A percentile compares a stretch with the other conserved stretches of the same genome.
Conservation (phyloP, 106 monocot genomes). For the Cymbidium sinense region DNA sequence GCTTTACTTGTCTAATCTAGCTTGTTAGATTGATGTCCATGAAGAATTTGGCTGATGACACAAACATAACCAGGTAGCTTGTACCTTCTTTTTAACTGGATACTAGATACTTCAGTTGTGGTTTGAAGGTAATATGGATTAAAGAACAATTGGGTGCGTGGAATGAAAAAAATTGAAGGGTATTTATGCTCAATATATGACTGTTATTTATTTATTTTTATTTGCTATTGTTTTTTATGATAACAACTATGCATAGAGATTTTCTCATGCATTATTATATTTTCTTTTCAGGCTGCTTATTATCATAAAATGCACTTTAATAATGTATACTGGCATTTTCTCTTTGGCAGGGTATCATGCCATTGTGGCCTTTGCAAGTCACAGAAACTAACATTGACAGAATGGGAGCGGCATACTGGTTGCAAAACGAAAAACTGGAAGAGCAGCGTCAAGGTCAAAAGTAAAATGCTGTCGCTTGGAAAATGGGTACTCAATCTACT, state of each 20-base stretch:
- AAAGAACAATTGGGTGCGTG: neutral
- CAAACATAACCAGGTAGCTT: neutral
- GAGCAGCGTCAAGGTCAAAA: slow-evolving; percentile 71
- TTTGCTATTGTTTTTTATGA: neutral
- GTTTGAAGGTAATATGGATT: neutral
- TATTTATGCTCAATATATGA: neutral
- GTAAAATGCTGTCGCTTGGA: slow-evolving; percentile 48
- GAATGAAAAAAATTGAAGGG: neutral
- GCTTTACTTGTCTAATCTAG: neutral
- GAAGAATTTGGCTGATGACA: neutral
- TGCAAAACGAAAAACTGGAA: slow-evolving; percentile 91
- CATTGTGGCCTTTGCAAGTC: slow-evolving; percentile 68
- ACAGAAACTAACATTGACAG: slow-evolving; percentile 42
- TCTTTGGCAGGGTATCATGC: slow-evolving; percentile 55
- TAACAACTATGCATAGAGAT: neutral
- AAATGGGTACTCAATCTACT: slow-evolving; percentile 48
- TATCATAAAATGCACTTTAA: neutral
- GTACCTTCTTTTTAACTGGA: neutral
- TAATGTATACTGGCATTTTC: neutral
- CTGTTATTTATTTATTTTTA: neutral
- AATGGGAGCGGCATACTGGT: slow-evolving; percentile 94
- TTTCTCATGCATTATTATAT: neutral
- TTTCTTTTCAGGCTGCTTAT: slow-evolving; percentile 2
- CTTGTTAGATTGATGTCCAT: neutral
- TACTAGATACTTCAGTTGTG: neutral